A percentile compares a stretch with the other conserved stretches of the same genome.
Conservation (phyloP, 2,329 filamentous ascomycete genomes). For the Colletotrichum horii region DNA sequence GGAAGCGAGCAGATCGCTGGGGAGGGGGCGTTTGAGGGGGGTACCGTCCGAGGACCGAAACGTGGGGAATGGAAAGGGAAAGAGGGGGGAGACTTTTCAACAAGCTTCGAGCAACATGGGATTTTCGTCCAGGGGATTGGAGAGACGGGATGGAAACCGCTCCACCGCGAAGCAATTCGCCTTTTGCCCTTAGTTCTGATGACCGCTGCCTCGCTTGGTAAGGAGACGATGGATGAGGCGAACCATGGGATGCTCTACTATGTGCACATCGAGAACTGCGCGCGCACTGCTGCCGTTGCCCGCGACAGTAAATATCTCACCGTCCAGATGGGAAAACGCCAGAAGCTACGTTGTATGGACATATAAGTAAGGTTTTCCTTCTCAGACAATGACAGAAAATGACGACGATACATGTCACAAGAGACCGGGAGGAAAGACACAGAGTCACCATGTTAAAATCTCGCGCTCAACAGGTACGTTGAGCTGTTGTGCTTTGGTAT, state of each 20-base stretch:
- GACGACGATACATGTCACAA: neutral
- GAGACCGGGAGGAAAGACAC: neutral
- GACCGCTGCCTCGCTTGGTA: neutral
- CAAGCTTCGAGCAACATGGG: constrained; percentile 1
- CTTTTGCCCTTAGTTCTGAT: neutral
- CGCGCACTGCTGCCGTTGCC: neutral
- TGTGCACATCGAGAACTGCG: neutral
- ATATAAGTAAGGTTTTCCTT: neutral
- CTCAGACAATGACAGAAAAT: neutral
- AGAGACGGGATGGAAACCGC: neutral
- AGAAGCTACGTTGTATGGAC: neutral
- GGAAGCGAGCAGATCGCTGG: neutral
- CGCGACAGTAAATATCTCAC: neutral
- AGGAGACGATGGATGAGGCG: neutral
- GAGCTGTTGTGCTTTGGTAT: neutral
- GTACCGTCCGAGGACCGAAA: neutral
- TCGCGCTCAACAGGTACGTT: neutral
- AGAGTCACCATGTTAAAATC: neutral
- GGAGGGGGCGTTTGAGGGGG: neutral
- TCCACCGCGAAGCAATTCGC: neutral
- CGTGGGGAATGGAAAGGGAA: constrained; percentile 7
- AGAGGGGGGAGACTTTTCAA: neutral
- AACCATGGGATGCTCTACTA: neutral
- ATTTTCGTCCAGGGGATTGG: neutral
- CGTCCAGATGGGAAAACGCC: neutral